Evolutionary conservation across 108 stramenopile species (phyloP), one percentile per base, ranked within the genome.

Genomic region (Cyclotella distinguenda): DNA sequence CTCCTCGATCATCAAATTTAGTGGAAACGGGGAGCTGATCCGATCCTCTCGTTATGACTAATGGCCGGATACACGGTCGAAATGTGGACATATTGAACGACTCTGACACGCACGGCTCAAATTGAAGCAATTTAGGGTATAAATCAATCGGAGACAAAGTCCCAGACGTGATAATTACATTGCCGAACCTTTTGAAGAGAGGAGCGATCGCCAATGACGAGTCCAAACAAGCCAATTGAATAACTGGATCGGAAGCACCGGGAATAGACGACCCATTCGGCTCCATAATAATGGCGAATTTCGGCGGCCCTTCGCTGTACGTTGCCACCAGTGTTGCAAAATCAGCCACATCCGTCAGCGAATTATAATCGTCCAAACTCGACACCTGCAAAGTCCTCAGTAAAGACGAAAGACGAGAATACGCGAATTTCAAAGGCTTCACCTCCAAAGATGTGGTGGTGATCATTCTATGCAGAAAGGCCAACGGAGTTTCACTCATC

Each of bases 61-160:
- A 66, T 6, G 99, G 99, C 6, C 92, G 82, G 65, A 99, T 97
- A 64, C 97, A 97, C 3, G 95, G 95, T n/a, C 99, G 89, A 62
- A 98, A 97, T 25, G 95, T 97, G 46, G 94, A 95, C 99, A 99
- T 99, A 44, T 85, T 84, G 18, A 99, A 82, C n/a, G 96, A 92
- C 61, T 86, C 90, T 9, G 90, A 88, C 10, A 99, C 88, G 38
- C 93, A 93, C 6, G 99, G 99, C 47, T 88, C 83, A 74, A 99
- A 99, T 62, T 97, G 93, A 23, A 99, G 82, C 33, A 99, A 83
- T 68, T 97, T 97, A 9, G 99, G 98, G 69, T 99, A 99, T 67
- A 99, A 81, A 66, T 99, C 97, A 59, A 99, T 95, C 6, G 99
- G 99, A 0, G 95, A 96, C 22, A 99, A 83, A 6, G 99, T 99